Evolutionary conservation across 768 basidiomycete genomes (phyloP), one percentile per base, ranked within the genome.

Genomic region (Sporobolomyces roseus): DNA sequence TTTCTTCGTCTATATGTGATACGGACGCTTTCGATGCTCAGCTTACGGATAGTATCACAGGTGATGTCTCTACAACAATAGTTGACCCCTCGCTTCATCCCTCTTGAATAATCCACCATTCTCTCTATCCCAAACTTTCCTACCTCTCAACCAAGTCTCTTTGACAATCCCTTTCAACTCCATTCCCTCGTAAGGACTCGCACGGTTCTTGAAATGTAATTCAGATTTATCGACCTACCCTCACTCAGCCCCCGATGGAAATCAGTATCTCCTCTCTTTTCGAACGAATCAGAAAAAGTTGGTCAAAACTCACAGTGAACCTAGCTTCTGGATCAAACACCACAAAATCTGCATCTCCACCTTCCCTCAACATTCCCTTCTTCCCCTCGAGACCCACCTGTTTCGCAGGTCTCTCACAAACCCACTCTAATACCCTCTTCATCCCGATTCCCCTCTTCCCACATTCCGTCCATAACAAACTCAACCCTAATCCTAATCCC

Each of bases 131-230:
- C 89, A 96, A 0, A 88, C 84, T 51, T 88, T 77, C 23, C 77
- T 73, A 3, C 92, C 93, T 7, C 91, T 84, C n/a, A 98, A 80
- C 77, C 84, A 90, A 0, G 90, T 91, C 78, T 87, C 81, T 66
- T 85, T 80, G 41, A 93, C 89, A n/a, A 80, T 80, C 0, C 94
- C 94, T 21, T 74, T 80, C 50, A 96, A 82, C 23, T 75, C 81
- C 74, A 84, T 80, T 7, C 92, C 93, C 73, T 89, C 84, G 77
- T 93, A 98, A 3, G 94, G 90, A 5, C 90, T 90, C 3, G 96
- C 76, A 79, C 93, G 93, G 80, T 98, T 97, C 82, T 91, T 96
- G 83, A 94, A 97, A 61, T 86, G 83, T 17, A 97, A 81, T 17
- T 79, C 75, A 13, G 88, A 87, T 75, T 84, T 84, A 32, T 86